A percentile compares a stretch with the other conserved stretches of the same genome.
These are phyloP conservation scores for Ceratocystis cubensis DNA, from an alignment of 2,329 filamentous ascomycete genomes.

Conservation along the genomic window DNA sequence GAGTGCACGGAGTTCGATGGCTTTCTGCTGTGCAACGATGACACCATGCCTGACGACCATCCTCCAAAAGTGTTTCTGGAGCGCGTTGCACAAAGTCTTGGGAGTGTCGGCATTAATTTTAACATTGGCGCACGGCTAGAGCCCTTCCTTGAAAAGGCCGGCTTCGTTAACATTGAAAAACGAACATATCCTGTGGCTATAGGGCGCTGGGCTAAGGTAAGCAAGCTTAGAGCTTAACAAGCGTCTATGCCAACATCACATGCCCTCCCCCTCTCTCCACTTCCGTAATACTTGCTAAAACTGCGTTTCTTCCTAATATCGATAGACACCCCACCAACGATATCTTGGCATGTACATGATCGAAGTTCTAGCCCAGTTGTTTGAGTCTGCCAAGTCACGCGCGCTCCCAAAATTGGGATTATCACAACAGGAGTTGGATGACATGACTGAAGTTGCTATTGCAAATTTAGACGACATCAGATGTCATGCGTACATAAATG, in stretches of 20 bases:
- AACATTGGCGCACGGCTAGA: constrained; percentile 29
- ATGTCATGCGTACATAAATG: constrained; percentile 35
- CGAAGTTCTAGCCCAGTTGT: constrained; percentile 31
- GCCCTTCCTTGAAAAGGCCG: constrained; percentile 30
- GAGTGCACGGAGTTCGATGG: constrained; percentile 38
- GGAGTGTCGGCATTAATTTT: constrained; percentile 31
- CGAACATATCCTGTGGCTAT: constrained; percentile 33
- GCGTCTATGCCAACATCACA: not conserved
- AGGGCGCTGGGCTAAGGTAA: constrained; percentile 34
- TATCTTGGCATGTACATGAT: constrained; percentile 36
- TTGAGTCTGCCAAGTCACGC: constrained; percentile 31
- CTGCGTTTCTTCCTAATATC: not conserved
- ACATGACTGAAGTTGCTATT: constrained; percentile 27
- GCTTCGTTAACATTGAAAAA: constrained; percentile 34
- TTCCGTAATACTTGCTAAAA: not conserved
- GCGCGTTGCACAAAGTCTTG: constrained; percentile 27
- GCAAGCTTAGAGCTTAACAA: constrained; percentile 13
- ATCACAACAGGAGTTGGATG: constrained; percentile 24
- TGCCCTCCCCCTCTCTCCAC: not conserved
- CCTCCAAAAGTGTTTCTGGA: constrained; percentile 29
- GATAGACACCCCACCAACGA: constrained; percentile 25
- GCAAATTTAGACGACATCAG: constrained; percentile 28
- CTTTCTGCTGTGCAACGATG: constrained; percentile 34
- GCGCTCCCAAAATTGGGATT: constrained; percentile 32
- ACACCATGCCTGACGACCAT: constrained; percentile 33